Conservation (phyloP, 768 basidiomycete genomes). For the Mycena belliarum region DNA sequence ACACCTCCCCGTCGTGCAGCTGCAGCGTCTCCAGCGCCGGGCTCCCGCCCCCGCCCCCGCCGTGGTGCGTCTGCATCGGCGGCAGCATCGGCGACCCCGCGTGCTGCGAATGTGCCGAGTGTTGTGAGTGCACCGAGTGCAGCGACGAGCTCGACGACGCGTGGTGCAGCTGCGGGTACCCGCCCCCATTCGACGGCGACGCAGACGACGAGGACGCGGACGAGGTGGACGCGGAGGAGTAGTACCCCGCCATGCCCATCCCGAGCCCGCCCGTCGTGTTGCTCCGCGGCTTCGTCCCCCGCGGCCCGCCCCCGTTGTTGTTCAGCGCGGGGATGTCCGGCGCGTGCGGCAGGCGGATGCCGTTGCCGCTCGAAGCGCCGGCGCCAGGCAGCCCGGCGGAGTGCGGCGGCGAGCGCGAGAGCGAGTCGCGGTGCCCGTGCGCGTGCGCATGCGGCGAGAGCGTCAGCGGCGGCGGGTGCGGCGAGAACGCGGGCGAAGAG, state of each 20-base stretch:
- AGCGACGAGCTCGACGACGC: background rate
- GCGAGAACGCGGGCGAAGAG: conserved; percentile 47
- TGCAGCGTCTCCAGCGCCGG: background rate
- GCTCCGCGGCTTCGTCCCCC: conserved; percentile 19
- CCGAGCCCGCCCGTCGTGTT: conserved; percentile 20
- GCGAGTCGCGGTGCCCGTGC: conserved; percentile 27
- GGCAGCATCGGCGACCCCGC: too few species aligned
- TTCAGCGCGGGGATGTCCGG: conserved; percentile 64
- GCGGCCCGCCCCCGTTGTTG: background rate
- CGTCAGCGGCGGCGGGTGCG: conserved; percentile 54
- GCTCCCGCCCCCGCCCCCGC: too few species aligned
- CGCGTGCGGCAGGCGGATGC: conserved; percentile 74
- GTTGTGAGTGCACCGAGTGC: background rate
- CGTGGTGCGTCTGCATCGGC: too few species aligned
- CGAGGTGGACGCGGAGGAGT: background rate
- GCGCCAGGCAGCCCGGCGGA: background rate
- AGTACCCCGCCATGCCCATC: too few species aligned
- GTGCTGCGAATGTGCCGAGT: background rate
- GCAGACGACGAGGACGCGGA: background rate
- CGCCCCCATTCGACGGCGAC: background rate
- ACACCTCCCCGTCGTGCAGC: conserved; percentile 3
- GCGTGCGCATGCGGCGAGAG: conserved; percentile 49
- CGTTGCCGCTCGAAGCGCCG: conserved; percentile 28
- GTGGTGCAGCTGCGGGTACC: conserved; percentile 1
- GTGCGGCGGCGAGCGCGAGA: conserved; percentile 9